phyloP scores from a whole-genome alignment of 1,284 basidiomycete genomes.

The Ceratobasidium sp. region DNA sequence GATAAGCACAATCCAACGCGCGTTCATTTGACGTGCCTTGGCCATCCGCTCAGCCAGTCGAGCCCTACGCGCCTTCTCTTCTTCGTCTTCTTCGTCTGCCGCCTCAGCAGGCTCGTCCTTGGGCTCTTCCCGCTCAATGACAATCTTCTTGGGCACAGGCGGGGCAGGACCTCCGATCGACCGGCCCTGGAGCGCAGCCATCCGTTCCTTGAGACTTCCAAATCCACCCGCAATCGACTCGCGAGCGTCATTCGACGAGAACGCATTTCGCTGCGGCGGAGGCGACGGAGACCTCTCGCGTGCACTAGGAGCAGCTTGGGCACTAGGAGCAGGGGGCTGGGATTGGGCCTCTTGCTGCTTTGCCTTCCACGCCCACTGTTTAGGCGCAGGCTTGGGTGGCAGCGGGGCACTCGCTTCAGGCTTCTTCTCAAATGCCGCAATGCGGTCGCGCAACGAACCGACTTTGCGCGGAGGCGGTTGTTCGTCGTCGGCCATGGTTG shows the following conservation, averaged over 20 bases:
- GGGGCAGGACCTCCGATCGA: constrained; percentile 68
- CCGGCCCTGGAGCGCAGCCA: constrained; percentile 85
- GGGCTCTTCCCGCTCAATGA: constrained; percentile 45
- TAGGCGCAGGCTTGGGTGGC: constrained; percentile 40
- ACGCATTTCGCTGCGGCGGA: constrained; percentile 47
- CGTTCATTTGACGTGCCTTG: constrained; percentile 44
- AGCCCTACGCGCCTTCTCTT: constrained; percentile 33
- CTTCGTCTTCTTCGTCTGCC: constrained; percentile 41
- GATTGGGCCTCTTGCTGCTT: constrained; percentile 41
- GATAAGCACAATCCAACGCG: constrained; percentile 5
- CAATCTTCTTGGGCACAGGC: constrained; percentile 62
- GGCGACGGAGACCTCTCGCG: constrained; percentile 42
- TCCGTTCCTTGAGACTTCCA: constrained; percentile 81
- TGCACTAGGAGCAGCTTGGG: constrained; percentile 7
- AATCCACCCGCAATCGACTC: constrained; percentile 70
- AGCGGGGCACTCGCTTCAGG: constrained; percentile 56
- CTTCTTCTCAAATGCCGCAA: constrained; percentile 77
- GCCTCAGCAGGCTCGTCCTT: constrained; percentile 44
- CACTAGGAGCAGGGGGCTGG: not conserved
- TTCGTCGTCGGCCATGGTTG: constrained; percentile 30
- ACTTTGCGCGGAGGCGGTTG: constrained; percentile 39
- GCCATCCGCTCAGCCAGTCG: constrained; percentile 47
- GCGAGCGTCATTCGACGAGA: constrained; percentile 85
- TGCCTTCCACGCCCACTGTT: constrained; percentile 38
- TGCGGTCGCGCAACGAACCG: constrained; percentile 79